Evolutionary conservation across 73 alveolate genomes (phyloP).

Genomic region (Paramecium tetraurelia): DNA sequence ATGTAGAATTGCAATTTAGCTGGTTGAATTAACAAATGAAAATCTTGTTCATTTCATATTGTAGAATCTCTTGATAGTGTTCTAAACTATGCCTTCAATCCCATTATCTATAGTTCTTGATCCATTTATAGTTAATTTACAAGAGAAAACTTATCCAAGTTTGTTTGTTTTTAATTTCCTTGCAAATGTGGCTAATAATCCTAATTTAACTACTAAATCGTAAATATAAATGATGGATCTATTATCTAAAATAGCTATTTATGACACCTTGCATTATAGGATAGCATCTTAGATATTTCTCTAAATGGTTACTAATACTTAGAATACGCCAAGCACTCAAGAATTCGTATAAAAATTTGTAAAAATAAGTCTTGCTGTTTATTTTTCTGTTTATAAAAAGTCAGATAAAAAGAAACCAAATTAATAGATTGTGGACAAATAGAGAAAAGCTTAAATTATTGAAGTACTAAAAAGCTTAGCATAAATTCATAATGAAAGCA

Average conservation of each 20-base stretch:
- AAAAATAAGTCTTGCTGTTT: constrained; percentile 16
- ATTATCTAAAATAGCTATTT: constrained; percentile 10
- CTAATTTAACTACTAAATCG: background rate
- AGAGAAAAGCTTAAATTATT: constrained; percentile 18
- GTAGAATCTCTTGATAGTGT: background rate
- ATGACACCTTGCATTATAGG: constrained; percentile 1
- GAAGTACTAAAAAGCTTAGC: background rate
- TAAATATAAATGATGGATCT: background rate
- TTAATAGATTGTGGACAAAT: background rate
- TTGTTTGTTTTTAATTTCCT: background rate
- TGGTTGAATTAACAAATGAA: background rate
- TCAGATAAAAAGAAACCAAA: background rate
- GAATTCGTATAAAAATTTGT: constrained; percentile 1
- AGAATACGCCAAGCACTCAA: background rate
- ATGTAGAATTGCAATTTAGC: background rate
- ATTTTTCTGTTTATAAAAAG: background rate
- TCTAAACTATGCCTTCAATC: background rate
- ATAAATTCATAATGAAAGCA: background rate
- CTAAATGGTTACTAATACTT: background rate
- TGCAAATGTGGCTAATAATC: background rate
- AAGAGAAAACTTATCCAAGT: background rate
- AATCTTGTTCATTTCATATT: background rate
- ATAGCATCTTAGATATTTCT: background rate
- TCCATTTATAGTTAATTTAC: background rate
- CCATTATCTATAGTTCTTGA: background rate